Evolutionary conservation across 1,284 basidiomycete species (phyloP), one percentile per base, ranked within the genome.

Genomic region (Meripilus lineatus): DNA sequence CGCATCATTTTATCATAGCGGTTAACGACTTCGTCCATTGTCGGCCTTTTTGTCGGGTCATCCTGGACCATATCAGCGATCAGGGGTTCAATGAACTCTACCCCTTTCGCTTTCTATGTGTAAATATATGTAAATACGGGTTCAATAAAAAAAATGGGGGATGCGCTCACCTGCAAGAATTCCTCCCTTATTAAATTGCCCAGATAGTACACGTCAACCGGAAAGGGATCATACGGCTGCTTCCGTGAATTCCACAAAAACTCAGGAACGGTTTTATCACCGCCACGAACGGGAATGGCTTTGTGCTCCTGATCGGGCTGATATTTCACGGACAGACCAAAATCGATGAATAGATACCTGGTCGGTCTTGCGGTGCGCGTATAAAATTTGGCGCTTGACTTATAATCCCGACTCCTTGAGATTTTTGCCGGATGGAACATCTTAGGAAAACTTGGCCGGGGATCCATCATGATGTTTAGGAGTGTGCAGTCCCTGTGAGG

Each of bases 101-200:
- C 14, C 0, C 48, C 42, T 8, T n/a, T 10, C 8, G 28, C n/a
- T n/a, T 30, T 38, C 42, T 44, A 25, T 14, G 11, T 10, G 33
- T 8, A 13, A 3, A 4, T 10, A 30, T 18, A 38, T 28, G 24
- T n/a, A 25, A n/a, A 37, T 15, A n/a, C n/a, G 10, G 8, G 28
- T 30, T 30, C 8, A 8, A 30, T 15, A 28, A 18, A 15, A 10
- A 6, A 25, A 17, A 5, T 26, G 21, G 13, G 11, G 18, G 38
- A 5, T 3, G 13, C 4, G 15, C 40, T 32, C 46, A 54, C 54
- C 47, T 52, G 36, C 10, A 57, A 22, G 30, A 57, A 45, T 8
- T 35, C 14, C 35, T 50, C 53, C 69, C 72, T 47, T 6, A 64
- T 48, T 28, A 58, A 25, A 28, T 61, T 61, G 1, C 61, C 62